Base-by-base conservation (phyloP, 352 stramenopile genomes). In the Globisporangium lucens region DNA sequence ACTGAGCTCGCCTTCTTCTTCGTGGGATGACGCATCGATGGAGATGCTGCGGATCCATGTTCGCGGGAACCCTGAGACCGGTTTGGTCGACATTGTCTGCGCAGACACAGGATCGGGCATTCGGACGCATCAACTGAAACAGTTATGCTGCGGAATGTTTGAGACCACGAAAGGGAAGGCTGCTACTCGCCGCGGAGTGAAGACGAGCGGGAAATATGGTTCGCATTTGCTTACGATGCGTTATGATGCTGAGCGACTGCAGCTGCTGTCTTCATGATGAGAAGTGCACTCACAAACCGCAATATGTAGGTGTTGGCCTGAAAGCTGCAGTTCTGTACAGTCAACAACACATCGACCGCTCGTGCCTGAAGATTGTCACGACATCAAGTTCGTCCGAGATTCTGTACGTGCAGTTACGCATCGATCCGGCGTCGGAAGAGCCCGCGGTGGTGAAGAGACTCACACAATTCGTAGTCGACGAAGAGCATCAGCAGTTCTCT, bases 301-400 rank as follows among this genome's bases (percentile, higher is more conserved):
- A 15, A 38, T 61, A 8, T 61, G 12, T 38, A 91, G 86, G 86
- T 41, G 67, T 95, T 46, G 87, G 87, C 0, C 68, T 95, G 36
- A 95, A 95, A 70, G 85, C 82, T 4, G 87, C 87, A 13, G 73
- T 89, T 55, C 64, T 93, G 12, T 93, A 93, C 73, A 90, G 82
- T 49, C 87, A 95, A 57, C 67, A 82, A 9, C 65, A 89, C 60
- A 52, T 71, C 2, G 61, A 49, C 4, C 61, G 67, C 9, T 76
- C 75, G 10, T 80, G 80, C 29, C 68, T 95, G 30, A 82, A 78
- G 57, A 80, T 95, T 43, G 80, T 75, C 8, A 93, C 85, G 27
- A 93, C 87, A 0, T 77, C 85, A 2, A 74, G 70, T 2, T 89
- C 81, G 0, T 65, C 77, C 2, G 83, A 87, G 13, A 88, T 95